Base-by-base conservation (phyloP, 805 yeast genomes). In the Scheffersomyces spartinae region DNA sequence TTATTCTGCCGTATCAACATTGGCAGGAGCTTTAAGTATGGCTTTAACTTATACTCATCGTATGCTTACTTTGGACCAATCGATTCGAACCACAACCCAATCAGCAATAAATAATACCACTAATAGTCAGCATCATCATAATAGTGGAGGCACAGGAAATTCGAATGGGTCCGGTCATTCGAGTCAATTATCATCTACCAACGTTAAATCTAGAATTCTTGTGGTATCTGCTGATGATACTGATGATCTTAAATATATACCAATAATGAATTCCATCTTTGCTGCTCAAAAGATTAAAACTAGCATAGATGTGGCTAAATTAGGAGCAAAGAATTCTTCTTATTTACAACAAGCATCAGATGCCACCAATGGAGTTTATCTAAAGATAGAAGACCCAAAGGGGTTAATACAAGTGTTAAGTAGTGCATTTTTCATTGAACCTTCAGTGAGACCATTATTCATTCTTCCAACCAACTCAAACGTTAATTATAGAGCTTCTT, bases 321-420 rank as follows among this genome's bases (percentile, higher is more conserved):
- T 91, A 15, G 78, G 78, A 1, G 37, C 43, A 6, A 32, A 34
- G 15, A 71, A 71, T 34, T 74, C 93, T 1, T 80, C 93, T 3
- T 88, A 85, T 45, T 55, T 91, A 32, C 97, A 91, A 46, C 98
- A 91, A 46, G 95, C 97, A 0, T 71, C 94, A 0, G 98, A 91
- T 53, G 84, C 95, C 6, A 88, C 98, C 0, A 71, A 76, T 37
- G 99, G 99, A 3, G 74, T 85, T 2, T 91, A 88, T 45, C 59
- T 88, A 30, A 64, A 61, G 29, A 65, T 88, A 13, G 64, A 64
- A 3, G 68, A 75, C 29, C 79, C 88, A 1, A 54, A 60, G 22
- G 97, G 95, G 0, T 54, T 91, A 21, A 70, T 86, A 2, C 96
- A 88, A 45, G 82, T 83, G 38, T 60, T 91, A 17, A 47, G 66